A percentile compares a stretch with the other conserved stretches of the same genome.
phyloP scores from a whole-genome alignment of 2,329 filamentous ascomycete genomes.

The Fusarium fracticaudum region DNA sequence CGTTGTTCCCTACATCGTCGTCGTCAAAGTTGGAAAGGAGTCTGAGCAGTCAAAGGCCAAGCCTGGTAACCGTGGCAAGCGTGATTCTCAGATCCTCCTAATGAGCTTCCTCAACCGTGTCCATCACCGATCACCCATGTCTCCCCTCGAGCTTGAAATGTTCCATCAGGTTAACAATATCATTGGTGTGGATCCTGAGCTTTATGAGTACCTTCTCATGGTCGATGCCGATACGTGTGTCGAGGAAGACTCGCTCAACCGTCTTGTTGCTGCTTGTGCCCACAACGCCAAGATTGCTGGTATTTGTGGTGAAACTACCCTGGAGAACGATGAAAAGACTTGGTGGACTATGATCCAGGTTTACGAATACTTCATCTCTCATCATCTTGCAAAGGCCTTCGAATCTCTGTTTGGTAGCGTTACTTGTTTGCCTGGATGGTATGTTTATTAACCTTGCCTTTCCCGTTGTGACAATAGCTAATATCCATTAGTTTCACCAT shows the following conservation, averaged over 20 bases:
- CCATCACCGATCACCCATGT: slow-evolving; percentile 94
- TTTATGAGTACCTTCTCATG: slow-evolving; percentile 98
- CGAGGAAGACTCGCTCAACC: slow-evolving; percentile 88
- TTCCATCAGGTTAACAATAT: slow-evolving; percentile 99
- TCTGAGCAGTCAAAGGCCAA: slow-evolving; percentile 91
- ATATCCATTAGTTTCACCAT: slow-evolving; percentile 84
- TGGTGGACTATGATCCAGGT: slow-evolving; percentile 99
- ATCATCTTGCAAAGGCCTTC: slow-evolving; percentile 96
- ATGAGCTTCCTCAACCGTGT: slow-evolving; percentile 99
- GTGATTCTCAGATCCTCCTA: slow-evolving; percentile 94
- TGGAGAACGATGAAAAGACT: slow-evolving; percentile 93
- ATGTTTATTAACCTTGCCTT: slow-evolving; percentile 54
- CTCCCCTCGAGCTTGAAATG: slow-evolving; percentile 94
- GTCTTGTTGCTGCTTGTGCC: slow-evolving; percentile 89
- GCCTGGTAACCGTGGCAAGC: slow-evolving; percentile 97
- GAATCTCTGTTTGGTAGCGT: slow-evolving; percentile 98
- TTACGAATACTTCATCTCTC: slow-evolving; percentile 99
- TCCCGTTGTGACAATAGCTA: slow-evolving; percentile 9
- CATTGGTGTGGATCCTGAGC: slow-evolving; percentile 95
- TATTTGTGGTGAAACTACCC: slow-evolving; percentile 95
- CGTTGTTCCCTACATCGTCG: slow-evolving; percentile 93
- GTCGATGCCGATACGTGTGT: slow-evolving; percentile 98
- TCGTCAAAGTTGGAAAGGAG: slow-evolving; percentile 97
- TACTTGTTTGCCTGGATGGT: slow-evolving; percentile 99
- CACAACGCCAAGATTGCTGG: slow-evolving; percentile 96